Conservation (phyloP, 805 yeast genomes). For the Nakazawaea ernobii region DNA sequence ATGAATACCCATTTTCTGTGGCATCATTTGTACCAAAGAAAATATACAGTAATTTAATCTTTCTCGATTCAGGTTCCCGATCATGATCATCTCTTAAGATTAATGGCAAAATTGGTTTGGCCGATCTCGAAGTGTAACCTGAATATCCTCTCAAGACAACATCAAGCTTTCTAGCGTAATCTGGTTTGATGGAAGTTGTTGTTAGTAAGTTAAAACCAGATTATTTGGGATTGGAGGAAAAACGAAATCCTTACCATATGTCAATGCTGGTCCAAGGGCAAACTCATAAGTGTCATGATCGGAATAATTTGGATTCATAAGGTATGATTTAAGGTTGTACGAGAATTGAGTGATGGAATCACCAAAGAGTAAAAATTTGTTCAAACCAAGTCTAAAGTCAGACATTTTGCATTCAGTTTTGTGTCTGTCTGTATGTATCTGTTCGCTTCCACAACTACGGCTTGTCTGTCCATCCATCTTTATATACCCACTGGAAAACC, state of each 20-base stretch:
- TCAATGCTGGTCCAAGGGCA: constrained; percentile 27
- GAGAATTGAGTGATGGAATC: constrained; percentile 65
- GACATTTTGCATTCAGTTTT: no score
- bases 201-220: neutral
- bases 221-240: no score
- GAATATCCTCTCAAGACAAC: constrained; percentile 68
- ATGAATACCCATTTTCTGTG: constrained; percentile 35
- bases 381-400: neutral
- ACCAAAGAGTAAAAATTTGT: constrained; percentile 58
- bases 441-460: no score
- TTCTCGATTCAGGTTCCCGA: constrained; percentile 21
- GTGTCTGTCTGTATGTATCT: no score
- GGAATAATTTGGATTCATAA: constrained; percentile 10
- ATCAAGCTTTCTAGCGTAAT: constrained; percentile 57
- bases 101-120: constrained; percentile 38
- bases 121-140: constrained; percentile 72
- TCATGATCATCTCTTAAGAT: constrained; percentile 45
- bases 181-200: neutral
- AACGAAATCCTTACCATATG: constrained; percentile 18
- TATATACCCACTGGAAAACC: no score
- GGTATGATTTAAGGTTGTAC: constrained; percentile 28
- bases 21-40: constrained; percentile 86
- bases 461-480: no score
- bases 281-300: constrained; percentile 25
- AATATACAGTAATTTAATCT: constrained; percentile 40